Evolutionary conservation across 2,329 filamentous ascomycete species (phyloP).

Genomic region (Colletotrichum filicis): DNA sequence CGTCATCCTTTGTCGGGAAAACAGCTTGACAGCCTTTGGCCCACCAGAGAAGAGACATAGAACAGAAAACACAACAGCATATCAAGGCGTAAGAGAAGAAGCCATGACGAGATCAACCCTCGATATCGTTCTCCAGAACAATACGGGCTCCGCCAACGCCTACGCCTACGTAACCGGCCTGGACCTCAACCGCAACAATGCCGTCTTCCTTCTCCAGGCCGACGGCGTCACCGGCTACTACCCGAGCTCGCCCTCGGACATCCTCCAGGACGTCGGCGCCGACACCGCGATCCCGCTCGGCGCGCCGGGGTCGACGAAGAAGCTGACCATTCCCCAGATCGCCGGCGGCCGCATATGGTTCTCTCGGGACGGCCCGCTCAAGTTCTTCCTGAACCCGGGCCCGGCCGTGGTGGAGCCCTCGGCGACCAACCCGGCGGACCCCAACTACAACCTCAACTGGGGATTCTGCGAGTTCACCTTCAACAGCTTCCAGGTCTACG

Average conservation of each 20-base stretch:
- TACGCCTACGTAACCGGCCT: slow-evolving; percentile 79
- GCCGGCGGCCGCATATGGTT: slow-evolving; percentile 81
- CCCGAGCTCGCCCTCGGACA: slow-evolving; percentile 66
- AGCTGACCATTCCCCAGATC: slow-evolving; percentile 74
- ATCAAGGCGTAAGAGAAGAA: background rate
- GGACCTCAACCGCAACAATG: slow-evolving; percentile 68
- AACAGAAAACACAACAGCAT: background rate
- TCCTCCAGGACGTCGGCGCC: slow-evolving; percentile 60
- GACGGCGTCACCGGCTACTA: slow-evolving; percentile 75
- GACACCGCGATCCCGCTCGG: slow-evolving; percentile 75
- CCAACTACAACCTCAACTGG: slow-evolving; percentile 72
- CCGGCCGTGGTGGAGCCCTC: slow-evolving; percentile 81
- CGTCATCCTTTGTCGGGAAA: background rate
- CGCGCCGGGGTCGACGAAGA: slow-evolving; percentile 66
- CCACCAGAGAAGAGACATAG: background rate
- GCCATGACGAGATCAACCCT: slow-evolving; percentile 55
- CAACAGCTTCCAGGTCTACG: slow-evolving; percentile 70
- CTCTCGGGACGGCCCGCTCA: slow-evolving; percentile 67
- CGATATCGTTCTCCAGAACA: slow-evolving; percentile 73
- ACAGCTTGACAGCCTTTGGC: background rate
- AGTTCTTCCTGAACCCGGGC: slow-evolving; percentile 77
- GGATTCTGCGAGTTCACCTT: slow-evolving; percentile 77
- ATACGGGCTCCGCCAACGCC: slow-evolving; percentile 67
- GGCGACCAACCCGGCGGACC: slow-evolving; percentile 72
- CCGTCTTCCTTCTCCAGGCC: slow-evolving; percentile 70